phyloP scores from a whole-genome alignment of 2,329 filamentous ascomycete species.

The Aspergillus pseudonomiae region DNA sequence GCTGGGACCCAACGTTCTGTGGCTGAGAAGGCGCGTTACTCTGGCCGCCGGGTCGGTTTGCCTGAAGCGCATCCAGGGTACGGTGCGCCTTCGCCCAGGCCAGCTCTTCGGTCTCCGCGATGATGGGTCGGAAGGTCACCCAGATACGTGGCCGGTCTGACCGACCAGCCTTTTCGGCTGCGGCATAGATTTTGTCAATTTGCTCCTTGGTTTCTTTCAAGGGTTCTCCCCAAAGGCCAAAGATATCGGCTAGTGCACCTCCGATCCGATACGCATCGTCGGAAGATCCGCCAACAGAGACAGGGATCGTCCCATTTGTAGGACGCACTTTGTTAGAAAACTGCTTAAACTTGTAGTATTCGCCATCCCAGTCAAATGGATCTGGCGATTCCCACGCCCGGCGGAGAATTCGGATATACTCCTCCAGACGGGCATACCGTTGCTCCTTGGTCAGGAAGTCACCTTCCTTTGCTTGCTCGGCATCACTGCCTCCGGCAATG shows the following conservation, averaged over 20 bases:
- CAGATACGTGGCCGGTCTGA: constrained; percentile 61
- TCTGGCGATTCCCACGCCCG: constrained; percentile 61
- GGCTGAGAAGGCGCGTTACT: constrained; percentile 36
- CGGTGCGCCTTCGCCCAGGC: constrained; percentile 64
- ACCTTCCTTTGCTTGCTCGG: constrained; percentile 62
- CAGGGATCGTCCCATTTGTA: constrained; percentile 56
- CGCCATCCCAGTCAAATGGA: constrained; percentile 64
- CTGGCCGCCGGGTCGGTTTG: constrained; percentile 43
- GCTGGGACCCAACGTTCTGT: constrained; percentile 63
- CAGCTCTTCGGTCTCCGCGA: constrained; percentile 64
- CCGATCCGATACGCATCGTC: constrained; percentile 63
- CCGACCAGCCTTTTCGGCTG: constrained; percentile 61
- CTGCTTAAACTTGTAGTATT: constrained; percentile 62
- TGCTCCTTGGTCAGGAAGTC: constrained; percentile 62
- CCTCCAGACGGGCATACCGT: constrained; percentile 61
- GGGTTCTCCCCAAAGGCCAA: constrained; percentile 66
- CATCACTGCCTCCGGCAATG: constrained; percentile 64
- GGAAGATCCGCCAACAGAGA: constrained; percentile 63
- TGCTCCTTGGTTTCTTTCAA: constrained; percentile 66
- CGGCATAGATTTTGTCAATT: constrained; percentile 63
- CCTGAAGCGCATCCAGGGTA: constrained; percentile 56
- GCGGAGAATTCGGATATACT: constrained; percentile 64
- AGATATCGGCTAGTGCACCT: constrained; percentile 62
- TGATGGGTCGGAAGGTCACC: constrained; percentile 66
- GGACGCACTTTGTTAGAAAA: constrained; percentile 60